Conservation (phyloP, 2,329 filamentous ascomycete genomes). For the Fusarium robinianum region DNA sequence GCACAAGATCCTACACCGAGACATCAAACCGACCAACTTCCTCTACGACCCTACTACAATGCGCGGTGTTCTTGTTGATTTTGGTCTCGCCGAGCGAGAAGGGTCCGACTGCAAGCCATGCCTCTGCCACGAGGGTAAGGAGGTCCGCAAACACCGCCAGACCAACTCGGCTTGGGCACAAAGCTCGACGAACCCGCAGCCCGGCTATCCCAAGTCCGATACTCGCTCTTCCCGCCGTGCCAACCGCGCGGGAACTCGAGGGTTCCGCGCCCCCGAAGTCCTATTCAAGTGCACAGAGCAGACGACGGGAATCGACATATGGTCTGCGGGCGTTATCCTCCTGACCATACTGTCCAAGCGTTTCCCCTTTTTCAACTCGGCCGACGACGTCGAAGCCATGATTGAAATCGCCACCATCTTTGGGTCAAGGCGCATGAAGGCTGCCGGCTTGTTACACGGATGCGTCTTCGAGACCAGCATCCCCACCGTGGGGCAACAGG, state of each 20-base stretch:
- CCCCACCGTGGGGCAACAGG: constrained; percentile 82
- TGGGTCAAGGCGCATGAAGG: constrained; percentile 81
- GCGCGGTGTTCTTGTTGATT: constrained; percentile 94
- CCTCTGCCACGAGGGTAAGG: constrained; percentile 71
- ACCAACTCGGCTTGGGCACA: constrained; percentile 62
- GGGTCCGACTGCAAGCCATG: constrained; percentile 79
- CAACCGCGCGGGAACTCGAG: constrained; percentile 91
- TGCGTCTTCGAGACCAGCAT: constrained; percentile 92
- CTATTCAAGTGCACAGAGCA: constrained; percentile 97
- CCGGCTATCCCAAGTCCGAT: constrained; percentile 87
- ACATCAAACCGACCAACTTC: constrained; percentile 98
- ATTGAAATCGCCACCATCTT: constrained; percentile 98
- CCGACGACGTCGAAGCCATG: constrained; percentile 97
- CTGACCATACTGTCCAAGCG: constrained; percentile 90
- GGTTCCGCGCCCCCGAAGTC: constrained; percentile 95
- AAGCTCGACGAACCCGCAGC: constrained; percentile 54
- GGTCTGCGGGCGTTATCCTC: constrained; percentile 96
- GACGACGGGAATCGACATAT: constrained; percentile 92
- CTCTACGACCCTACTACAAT: constrained; percentile 82
- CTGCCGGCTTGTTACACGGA: constrained; percentile 81
- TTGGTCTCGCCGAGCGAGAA: constrained; percentile 89
- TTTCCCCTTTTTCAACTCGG: constrained; percentile 98
- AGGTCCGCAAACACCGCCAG: constrained; percentile 64
- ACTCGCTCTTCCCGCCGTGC: constrained; percentile 85
- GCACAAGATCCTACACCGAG: constrained; percentile 84